phyloP scores from a whole-genome alignment of 495 filamentous ascomycete genomes.

The Beverwykella pulmonaria region DNA sequence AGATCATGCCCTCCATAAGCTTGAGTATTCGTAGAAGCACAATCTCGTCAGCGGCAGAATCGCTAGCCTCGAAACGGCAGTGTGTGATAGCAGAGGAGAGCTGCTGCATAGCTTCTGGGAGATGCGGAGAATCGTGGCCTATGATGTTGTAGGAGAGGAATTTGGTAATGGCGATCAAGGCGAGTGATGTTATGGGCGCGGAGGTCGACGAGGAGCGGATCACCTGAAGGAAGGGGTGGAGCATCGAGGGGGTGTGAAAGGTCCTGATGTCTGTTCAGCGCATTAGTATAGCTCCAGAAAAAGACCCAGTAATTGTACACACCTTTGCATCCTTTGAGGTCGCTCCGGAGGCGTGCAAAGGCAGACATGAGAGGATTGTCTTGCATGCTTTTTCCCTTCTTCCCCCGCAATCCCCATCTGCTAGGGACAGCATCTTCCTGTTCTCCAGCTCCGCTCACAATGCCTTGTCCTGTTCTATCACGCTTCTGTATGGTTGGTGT shows the following conservation, averaged over 20 bases:
- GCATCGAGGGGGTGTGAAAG: constrained; percentile 86
- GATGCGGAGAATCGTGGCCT: constrained; percentile 74
- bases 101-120: constrained; percentile 89
- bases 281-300: constrained; percentile 22
- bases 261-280: constrained; percentile 70
- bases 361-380: constrained; percentile 97
- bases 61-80: constrained; percentile 95
- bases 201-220: constrained; percentile 96
- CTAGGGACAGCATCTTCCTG: constrained; percentile 59
- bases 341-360: constrained; percentile 85
- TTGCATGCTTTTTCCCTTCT: constrained; percentile 97
- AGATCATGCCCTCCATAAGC: constrained; percentile 97
- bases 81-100: constrained; percentile 95
- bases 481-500: constrained; percentile 37
- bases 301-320: constrained; percentile 1
- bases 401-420: constrained; percentile 88
- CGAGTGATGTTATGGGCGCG: constrained; percentile 91
- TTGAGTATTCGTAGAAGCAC: constrained; percentile 91
- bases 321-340: constrained; percentile 89
- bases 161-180: constrained; percentile 93
- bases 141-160: constrained; percentile 96
- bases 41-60: constrained; percentile 91
- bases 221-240: constrained; percentile 96
- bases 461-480: constrained; percentile 34
- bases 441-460: constrained; percentile 14